A percentile compares a stretch with the other conserved stretches of the same genome.
Conservation (phyloP, 768 basidiomycete species). For the Suillus alpinus region DNA sequence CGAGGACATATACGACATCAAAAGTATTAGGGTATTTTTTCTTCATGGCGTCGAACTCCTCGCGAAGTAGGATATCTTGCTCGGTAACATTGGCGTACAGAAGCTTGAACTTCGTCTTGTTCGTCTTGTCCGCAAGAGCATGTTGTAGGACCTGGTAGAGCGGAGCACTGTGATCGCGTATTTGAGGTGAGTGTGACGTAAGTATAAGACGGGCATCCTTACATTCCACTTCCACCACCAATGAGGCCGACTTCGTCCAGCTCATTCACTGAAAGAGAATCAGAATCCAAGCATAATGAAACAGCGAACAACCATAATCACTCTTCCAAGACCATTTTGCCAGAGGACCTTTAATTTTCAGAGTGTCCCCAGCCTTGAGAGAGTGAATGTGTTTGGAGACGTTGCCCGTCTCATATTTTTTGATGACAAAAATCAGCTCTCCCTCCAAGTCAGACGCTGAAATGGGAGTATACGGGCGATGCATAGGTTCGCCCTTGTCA, state of each 20-base stretch:
- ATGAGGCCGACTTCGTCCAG: constrained; percentile 86
- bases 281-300: background rate
- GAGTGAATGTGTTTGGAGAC: constrained; percentile 81
- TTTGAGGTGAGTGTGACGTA: background rate
- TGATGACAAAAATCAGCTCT: constrained; percentile 78
- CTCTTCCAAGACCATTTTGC: constrained; percentile 84
- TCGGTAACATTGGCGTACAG: constrained; percentile 90
- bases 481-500: constrained; percentile 81
- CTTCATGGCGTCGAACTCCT: constrained; percentile 70
- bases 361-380: constrained; percentile 78
- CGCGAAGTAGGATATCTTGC: constrained; percentile 83
- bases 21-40: constrained; percentile 68
- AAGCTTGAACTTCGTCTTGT: constrained; percentile 94
- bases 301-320: constrained; percentile 27
- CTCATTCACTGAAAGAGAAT: constrained; percentile 61
- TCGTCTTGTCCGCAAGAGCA: constrained; percentile 65
- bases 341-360: constrained; percentile 90
- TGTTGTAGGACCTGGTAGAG: constrained; percentile 80
- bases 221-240: constrained; percentile 94
- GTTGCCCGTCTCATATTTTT: constrained; percentile 80
- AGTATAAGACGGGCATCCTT: constrained; percentile 19
- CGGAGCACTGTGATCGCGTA: constrained; percentile 53
- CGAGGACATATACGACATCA: constrained; percentile 83
- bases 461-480: constrained; percentile 92
- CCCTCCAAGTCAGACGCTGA: constrained; percentile 74